Percentiles rank a stretch among this genome's conserved stretches.
Evolutionary conservation across 2,329 filamentous ascomycete genomes (phyloP).

Genomic region (Sporothrix variecibatus): DNA sequence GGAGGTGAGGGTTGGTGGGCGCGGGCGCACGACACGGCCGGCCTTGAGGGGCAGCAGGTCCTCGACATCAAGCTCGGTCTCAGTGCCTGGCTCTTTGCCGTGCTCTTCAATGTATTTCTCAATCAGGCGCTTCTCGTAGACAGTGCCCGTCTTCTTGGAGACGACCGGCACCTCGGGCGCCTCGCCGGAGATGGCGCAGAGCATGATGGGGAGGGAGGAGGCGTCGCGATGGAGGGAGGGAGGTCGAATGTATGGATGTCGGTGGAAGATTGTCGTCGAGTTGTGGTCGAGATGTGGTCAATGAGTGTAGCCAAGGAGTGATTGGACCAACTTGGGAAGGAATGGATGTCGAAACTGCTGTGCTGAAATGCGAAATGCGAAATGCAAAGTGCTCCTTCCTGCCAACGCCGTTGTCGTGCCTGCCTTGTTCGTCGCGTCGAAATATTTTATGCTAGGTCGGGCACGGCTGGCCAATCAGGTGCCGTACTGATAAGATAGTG

Average conservation of each 20-base stretch:
- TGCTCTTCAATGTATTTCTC: constrained; percentile 93
- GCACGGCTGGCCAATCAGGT: constrained; percentile 27
- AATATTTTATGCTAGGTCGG: constrained; percentile 28
- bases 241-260: neutral
- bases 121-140: constrained; percentile 94
- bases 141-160: constrained; percentile 83
- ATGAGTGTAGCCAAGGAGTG: too few species aligned
- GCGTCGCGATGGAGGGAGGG: neutral
- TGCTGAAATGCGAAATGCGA: neutral
- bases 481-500: constrained; percentile 28
- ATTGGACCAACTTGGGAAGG: neutral
- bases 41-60: constrained; percentile 89
- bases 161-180: constrained; percentile 91
- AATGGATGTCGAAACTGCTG: too few species aligned
- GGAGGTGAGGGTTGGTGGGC: constrained; percentile 91
- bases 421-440: constrained; percentile 23
- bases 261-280: neutral
- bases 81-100: constrained; percentile 83
- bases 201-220: constrained; percentile 31
- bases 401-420: neutral
- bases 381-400: neutral
- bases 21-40: constrained; percentile 78
- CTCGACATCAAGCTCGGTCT: constrained; percentile 77
- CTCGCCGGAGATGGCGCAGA: constrained; percentile 75
- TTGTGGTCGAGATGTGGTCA: neutral